Evolutionary conservation across 345 rosid species (phyloP), one percentile per base, ranked within the genome.

Genomic region (Ailanthus altissimus): DNA sequence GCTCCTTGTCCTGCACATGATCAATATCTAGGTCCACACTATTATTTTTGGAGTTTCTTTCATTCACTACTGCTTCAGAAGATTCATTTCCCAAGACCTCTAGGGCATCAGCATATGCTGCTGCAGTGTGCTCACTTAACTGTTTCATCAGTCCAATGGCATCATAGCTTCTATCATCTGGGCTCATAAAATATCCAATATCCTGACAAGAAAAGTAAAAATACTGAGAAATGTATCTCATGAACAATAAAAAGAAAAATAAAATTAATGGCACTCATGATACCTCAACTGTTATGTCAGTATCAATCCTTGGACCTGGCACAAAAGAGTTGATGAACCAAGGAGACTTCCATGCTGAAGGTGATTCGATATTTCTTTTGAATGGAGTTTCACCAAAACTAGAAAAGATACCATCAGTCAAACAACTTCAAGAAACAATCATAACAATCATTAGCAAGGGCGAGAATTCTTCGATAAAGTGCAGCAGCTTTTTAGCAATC

Each of bases 341-440:
- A 53, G 99, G 99, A 14, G 99, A 96, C 80, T 91, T 97, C 99
- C 99, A 97, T 46, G 95, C 98, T 28, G 97, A 94, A 64, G 97
- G 99, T 53, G 99, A 97, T 77, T 97, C 98, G 12, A 94, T 81
- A 73, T 93, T 89, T 84, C 97, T 88, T 81, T 81, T 88, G 77
- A 92, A 90, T 42, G 98, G 98, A 74, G 98, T 96, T 57, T 85
- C 97, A 74, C 96, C 90, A 78, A 92, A 92, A 81, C 99, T 94
- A 87, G 36, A 78, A 83, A 70, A 21, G 26, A 77, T 40, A 77
- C 26, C 3, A 77, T 72, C 71, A 83, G 73, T 40, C 42, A 56
- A 76, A 53, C 66, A 45, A 73, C 75, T 60, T 25, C 61, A 23
- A 63, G 56, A 43, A 42, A 66, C 20, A 38, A 71, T 25, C 56